These are phyloP conservation scores for Candida sanyiensis DNA, from an alignment of 805 yeast genomes.

Conservation along the genomic window DNA sequence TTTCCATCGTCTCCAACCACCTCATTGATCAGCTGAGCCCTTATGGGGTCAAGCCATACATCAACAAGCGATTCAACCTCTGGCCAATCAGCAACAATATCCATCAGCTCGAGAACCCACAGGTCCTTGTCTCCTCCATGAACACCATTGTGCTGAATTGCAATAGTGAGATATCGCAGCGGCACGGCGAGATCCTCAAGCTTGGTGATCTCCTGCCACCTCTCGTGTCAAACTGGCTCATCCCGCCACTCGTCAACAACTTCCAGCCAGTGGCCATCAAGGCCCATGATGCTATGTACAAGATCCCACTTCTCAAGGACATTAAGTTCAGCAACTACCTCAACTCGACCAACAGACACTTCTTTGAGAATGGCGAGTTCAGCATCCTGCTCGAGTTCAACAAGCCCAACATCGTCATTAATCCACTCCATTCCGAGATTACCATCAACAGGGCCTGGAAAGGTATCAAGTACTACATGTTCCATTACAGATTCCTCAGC, in stretches of 20 bases:
- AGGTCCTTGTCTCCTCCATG: slow-evolving; percentile 18
- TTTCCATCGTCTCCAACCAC: slow-evolving; percentile 18
- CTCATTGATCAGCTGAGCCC: slow-evolving; percentile 14
- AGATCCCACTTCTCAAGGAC: slow-evolving; percentile 14
- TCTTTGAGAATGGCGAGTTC: slow-evolving; percentile 10
- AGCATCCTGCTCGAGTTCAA: slow-evolving; percentile 22
- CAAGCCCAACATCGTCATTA: slow-evolving; percentile 14
- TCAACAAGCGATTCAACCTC: slow-evolving; percentile 14
- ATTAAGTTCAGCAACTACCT: slow-evolving; percentile 13
- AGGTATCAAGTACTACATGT: slow-evolving; percentile 23
- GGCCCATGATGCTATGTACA: slow-evolving; percentile 8
- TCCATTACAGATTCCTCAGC: slow-evolving; percentile 20
- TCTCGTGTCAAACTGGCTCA: slow-evolving; percentile 11
- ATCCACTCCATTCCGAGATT: slow-evolving; percentile 17
- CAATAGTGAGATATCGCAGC: slow-evolving; percentile 2
- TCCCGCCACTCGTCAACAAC: slow-evolving; percentile 17
- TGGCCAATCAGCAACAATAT: slow-evolving; percentile 25
- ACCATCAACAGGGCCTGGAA: slow-evolving; percentile 20
- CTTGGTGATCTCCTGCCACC: slow-evolving; percentile 17
- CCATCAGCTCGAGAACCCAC: slow-evolving; percentile 18
- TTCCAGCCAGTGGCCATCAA: slow-evolving; percentile 4
- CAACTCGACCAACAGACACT: not conserved
- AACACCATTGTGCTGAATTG: slow-evolving; percentile 20
- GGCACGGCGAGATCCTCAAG: not conserved
- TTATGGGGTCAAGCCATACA: slow-evolving; percentile 13